Percentiles rank a stretch among this genome's conserved stretches.
These are phyloP conservation scores for Quercus aquifolioides DNA, from an alignment of 306 rosid species.

Conservation along the genomic window DNA sequence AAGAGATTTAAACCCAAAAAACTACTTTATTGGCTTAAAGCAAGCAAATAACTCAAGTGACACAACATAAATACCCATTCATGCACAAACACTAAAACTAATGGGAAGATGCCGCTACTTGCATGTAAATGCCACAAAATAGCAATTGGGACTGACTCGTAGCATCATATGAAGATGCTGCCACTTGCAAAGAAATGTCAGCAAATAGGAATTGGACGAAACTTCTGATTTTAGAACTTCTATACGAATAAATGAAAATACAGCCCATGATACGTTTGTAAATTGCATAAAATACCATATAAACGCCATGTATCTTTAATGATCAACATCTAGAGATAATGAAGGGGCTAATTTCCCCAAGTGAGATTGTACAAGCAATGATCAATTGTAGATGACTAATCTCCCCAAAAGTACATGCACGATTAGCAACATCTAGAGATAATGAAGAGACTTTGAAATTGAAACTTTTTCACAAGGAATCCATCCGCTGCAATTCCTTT, in stretches of 20 bases:
- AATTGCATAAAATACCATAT: not conserved
- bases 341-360: not conserved
- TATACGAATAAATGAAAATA: not conserved
- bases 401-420: conserved; percentile 11
- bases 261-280: not conserved
- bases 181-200: not conserved
- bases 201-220: not conserved
- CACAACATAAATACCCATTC: not conserved
- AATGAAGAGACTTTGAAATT: not conserved
- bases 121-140: too few relatives aligned
- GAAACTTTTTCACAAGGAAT: not conserved
- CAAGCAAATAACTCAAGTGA: too few relatives aligned
- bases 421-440: conserved; percentile 1
- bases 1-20: conserved; percentile 6
- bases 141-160: too few relatives aligned
- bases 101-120: too few relatives aligned
- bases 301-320: not conserved
- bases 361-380: conserved; percentile 16
- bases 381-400: not conserved
- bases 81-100: not conserved
- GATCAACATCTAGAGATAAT: too few relatives aligned
- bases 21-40: not conserved
- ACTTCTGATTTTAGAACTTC: not conserved
- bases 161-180: too few relatives aligned
- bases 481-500: not conserved